Percentiles rank a stretch among this genome's conserved stretches.
Conservation (phyloP, 345 rosid genomes). For the Ricinus communis region DNA sequence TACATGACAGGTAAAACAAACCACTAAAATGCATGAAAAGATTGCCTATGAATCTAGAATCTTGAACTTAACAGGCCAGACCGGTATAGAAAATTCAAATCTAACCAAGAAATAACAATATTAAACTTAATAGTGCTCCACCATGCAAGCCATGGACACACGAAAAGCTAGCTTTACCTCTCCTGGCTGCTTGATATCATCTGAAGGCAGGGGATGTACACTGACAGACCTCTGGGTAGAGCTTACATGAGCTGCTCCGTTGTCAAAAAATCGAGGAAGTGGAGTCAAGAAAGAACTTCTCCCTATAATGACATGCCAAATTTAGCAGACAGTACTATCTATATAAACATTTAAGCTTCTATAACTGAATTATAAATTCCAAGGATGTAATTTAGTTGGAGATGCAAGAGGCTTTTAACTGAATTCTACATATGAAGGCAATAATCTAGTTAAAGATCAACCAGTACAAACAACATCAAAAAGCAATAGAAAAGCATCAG, state of each 20-base stretch:
- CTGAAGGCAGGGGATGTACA: constrained; percentile 53
- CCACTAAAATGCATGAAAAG: not conserved
- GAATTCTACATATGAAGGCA: not conserved
- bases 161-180: constrained; percentile 36
- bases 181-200: constrained; percentile 24
- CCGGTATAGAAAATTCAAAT: not conserved
- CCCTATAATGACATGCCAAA: constrained; percentile 37
- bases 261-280: constrained; percentile 46
- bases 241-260: constrained; percentile 37
- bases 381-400: not conserved
- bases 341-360: not conserved
- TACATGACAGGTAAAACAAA: constrained; percentile 10
- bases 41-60: not conserved
- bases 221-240: constrained; percentile 40
- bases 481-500: not conserved
- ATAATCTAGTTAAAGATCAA: not conserved
- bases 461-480: not conserved
- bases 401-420: not conserved
- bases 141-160: not conserved
- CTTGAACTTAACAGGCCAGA: too few species aligned
- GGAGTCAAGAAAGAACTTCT: constrained; percentile 59
- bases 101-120: not conserved
- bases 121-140: not conserved
- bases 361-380: not conserved
- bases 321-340: constrained; percentile 1